Percentiles rank a stretch among this genome's conserved stretches.
Evolutionary conservation across 768 basidiomycete species (phyloP).

Genomic region (Paxillus ammoniavirescens): DNA sequence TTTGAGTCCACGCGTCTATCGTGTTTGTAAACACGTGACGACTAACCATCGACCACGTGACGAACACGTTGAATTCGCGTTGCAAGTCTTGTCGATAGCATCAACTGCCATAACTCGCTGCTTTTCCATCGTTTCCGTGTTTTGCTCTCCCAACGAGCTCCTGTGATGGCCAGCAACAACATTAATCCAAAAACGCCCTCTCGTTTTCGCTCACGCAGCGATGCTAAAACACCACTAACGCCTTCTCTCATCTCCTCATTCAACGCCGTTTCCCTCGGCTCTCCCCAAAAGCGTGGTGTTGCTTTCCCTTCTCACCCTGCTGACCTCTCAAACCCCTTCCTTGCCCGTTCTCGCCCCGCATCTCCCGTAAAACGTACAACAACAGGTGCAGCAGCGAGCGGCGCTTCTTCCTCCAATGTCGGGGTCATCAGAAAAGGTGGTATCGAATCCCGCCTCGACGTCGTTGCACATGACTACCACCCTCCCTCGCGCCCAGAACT

Average conservation of each 20-base stretch:
- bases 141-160: background rate
- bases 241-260: slow-evolving; percentile 41
- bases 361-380: slow-evolving; percentile 68
- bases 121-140: background rate
- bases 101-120: background rate
- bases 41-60: slow-evolving; percentile 16
- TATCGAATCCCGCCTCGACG: slow-evolving; percentile 72
- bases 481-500: slow-evolving; percentile 56
- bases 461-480: slow-evolving; percentile 74
- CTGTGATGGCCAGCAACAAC: slow-evolving; percentile 17
- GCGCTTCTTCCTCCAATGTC: slow-evolving; percentile 60
- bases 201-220: slow-evolving; percentile 47
- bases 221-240: slow-evolving; percentile 48
- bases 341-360: slow-evolving; percentile 51
- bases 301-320: slow-evolving; percentile 27
- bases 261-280: slow-evolving; percentile 35
- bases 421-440: slow-evolving; percentile 78
- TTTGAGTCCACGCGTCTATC: background rate
- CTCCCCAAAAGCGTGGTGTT: slow-evolving; percentile 26
- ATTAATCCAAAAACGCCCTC: slow-evolving; percentile 43
- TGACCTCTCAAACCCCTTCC: slow-evolving; percentile 64
- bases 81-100: slow-evolving; percentile 6
- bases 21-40: background rate
- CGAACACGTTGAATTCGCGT: slow-evolving; percentile 7
- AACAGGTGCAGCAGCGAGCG: slow-evolving; percentile 47